Evolutionary conservation across 257 asterid species (phyloP), one percentile per base, ranked within the genome.

Genomic region (Leptodermis oblonga): DNA sequence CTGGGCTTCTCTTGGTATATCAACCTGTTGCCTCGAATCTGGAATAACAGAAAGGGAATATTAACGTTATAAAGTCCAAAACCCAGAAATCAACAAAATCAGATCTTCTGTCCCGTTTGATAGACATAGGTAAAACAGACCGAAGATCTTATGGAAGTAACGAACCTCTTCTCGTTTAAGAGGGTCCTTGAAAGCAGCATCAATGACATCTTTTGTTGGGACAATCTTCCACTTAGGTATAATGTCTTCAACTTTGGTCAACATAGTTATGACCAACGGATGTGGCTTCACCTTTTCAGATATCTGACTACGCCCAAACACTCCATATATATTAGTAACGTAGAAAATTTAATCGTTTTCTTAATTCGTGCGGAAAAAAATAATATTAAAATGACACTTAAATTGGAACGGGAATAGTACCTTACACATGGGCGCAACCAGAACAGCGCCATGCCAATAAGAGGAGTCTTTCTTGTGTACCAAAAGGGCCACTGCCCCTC

Each of bases 371-470:
- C 43, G 43, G 10, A 39, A 39, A 4, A 4, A 39, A 39, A 39
- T 39, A 4, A 39, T 4, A 39, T 39, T 39, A 4, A n/a, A n/a
- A 39, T 39, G 7, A 39, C 7, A 39, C 43, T 39, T n/a, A 10
- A 39, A 39, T 39, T 39, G 43, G 10, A 39, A 43, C 8, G n/a
- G 3, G 2, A 5, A 26, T 25, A 7, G 61, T 58, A 90, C 99
- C 96, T 93, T 90, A 65, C 97, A 90, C 99, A 93, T 93, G 0
- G 99, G 99, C 41, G 99, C 97, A 63, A 86, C 97, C 26, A 90
- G 85, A 76, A 93, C 74, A 17, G 96, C 97, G 45, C 97, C 99
- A 73, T 87, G 83, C 97, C 97, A 93, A 82, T 83, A 90, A 65
- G 55, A 28, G 62, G 92, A 90, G 68, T 89, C 92, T 67, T 79